Conservation (phyloP, 2,329 filamentous ascomycete species). For the Hymenoscyphus occultus region DNA sequence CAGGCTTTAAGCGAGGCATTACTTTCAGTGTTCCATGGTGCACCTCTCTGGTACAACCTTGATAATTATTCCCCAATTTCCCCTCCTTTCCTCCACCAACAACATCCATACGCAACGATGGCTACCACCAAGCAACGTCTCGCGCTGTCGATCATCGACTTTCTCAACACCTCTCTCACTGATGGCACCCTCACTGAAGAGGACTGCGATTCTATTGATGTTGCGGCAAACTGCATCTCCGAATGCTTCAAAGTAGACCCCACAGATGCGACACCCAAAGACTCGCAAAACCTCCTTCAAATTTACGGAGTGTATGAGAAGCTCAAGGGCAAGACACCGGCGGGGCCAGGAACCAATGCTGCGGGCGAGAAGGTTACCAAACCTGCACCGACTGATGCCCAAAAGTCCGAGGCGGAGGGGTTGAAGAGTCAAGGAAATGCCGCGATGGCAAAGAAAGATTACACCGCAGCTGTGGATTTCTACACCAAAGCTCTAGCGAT, state of each 20-base stretch:
- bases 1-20: not conserved
- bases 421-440: slow-evolving; percentile 91
- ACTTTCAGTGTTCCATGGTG: not conserved
- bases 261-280: slow-evolving; percentile 73
- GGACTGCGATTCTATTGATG: slow-evolving; percentile 89
- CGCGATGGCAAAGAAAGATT: slow-evolving; percentile 94
- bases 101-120: slow-evolving; percentile 19
- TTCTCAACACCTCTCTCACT: slow-evolving; percentile 76
- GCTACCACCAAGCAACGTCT: slow-evolving; percentile 65
- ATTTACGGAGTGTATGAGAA: slow-evolving; percentile 98
- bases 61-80: slow-evolving; percentile 2
- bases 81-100: not conserved
- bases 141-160: slow-evolving; percentile 95
- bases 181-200: slow-evolving; percentile 87
- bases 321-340: slow-evolving; percentile 57
- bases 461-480: slow-evolving; percentile 73
- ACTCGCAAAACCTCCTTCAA: slow-evolving; percentile 80
- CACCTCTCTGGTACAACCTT: not conserved
- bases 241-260: slow-evolving; percentile 95
- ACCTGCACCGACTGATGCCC: slow-evolving; percentile 44
- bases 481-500: slow-evolving; percentile 86
- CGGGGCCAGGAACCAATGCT: slow-evolving; percentile 43
- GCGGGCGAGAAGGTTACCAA: slow-evolving; percentile 39
- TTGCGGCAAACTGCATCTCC: slow-evolving; percentile 89
- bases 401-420: slow-evolving; percentile 78